These are phyloP conservation scores for Fusarium sp. DNA, from an alignment of 2,329 filamentous ascomycete species.

Conservation along the genomic window DNA sequence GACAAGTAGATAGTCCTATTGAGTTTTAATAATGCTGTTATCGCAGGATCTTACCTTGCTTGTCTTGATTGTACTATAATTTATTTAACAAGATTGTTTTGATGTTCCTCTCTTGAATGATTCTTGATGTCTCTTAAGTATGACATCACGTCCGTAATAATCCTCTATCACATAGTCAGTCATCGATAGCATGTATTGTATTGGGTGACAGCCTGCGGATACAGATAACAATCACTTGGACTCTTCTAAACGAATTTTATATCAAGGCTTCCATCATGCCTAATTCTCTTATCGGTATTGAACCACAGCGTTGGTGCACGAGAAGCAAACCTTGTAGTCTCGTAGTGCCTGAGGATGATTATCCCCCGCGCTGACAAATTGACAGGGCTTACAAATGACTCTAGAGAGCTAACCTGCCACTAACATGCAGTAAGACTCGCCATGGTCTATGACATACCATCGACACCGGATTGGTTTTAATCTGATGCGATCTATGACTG, in stretches of 20 bases:
- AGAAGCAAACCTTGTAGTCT: too few relatives aligned
- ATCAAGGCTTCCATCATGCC: rapidly evolving
- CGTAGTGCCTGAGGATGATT: too few relatives aligned
- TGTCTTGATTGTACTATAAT: too few relatives aligned
- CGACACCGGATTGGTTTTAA: not conserved
- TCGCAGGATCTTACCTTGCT: too few relatives aligned
- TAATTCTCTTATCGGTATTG: too few relatives aligned
- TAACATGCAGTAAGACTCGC: not conserved
- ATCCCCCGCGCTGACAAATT: not conserved
- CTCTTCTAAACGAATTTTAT: too few relatives aligned
- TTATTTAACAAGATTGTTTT: not conserved
- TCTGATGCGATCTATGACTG: not conserved
- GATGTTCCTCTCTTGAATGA: not conserved
- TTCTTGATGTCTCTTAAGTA: not conserved
- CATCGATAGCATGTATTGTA: too few relatives aligned
- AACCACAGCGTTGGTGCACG: too few relatives aligned
- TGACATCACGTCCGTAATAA: not conserved
- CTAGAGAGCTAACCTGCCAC: too few relatives aligned
- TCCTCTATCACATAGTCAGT: too few relatives aligned
- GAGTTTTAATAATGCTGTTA: rapidly evolving
- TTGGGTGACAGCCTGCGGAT: not conserved
- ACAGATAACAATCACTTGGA: rapidly evolving
- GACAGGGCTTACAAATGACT: not conserved
- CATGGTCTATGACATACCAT: too few relatives aligned
- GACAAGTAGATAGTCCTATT: not conserved